Conservation (phyloP, 768 basidiomycete species). For the Dentipellis sp. region DNA sequence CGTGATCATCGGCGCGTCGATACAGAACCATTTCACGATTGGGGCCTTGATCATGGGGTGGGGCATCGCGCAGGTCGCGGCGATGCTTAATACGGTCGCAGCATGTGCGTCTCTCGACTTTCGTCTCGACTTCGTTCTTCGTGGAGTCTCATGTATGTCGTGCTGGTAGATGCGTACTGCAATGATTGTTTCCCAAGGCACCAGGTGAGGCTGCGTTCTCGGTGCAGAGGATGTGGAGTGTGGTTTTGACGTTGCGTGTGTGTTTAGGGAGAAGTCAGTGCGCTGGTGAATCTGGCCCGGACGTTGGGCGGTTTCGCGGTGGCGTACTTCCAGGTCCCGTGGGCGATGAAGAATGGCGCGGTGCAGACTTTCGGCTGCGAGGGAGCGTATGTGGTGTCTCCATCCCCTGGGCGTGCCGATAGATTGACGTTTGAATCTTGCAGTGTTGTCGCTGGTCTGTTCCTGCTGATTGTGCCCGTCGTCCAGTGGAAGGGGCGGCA, state of each 20-base stretch:
- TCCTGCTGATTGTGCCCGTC: constrained; percentile 39
- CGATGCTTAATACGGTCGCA: constrained; percentile 53
- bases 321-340: constrained; percentile 56
- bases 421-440: background rate
- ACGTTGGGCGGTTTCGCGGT: constrained; percentile 51
- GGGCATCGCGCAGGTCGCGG: constrained; percentile 47
- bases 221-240: background rate
- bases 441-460: constrained; percentile 39
- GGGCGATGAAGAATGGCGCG: constrained; percentile 50
- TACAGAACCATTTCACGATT: constrained; percentile 41
- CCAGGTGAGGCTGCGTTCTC: constrained; percentile 18
- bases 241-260: background rate
- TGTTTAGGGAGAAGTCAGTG: constrained; percentile 47
- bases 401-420: background rate
- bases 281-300: constrained; percentile 49
- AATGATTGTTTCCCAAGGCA: constrained; percentile 38
- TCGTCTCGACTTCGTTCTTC: no score
- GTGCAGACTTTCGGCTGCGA: constrained; percentile 53
- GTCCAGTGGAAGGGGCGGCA: constrained; percentile 38
- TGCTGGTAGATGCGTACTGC: constrained; percentile 32
- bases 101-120: constrained; percentile 33
- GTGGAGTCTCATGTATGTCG: background rate
- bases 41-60: constrained; percentile 54
- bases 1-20: constrained; percentile 41
- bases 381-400: constrained; percentile 37